A percentile compares a stretch with the other conserved stretches of the same genome.
These are phyloP conservation scores for Sextonia rubra DNA, from an alignment of 164 flowering plant species.

Conservation along the genomic window DNA sequence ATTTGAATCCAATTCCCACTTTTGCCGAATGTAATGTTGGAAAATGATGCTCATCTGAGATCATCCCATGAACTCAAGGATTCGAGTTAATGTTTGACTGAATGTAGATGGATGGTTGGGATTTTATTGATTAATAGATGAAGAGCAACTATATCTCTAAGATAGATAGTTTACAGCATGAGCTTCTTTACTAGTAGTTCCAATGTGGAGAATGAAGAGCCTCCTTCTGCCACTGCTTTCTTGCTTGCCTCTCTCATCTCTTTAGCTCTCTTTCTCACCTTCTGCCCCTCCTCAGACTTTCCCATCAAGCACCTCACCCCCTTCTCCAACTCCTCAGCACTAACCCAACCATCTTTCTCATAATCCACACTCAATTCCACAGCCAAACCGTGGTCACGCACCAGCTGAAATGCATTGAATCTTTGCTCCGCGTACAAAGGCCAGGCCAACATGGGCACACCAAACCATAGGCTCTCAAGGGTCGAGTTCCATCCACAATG, in stretches of 20 bases:
- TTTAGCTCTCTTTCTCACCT: conserved; percentile 5
- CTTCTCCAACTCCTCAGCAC: conserved; percentile 32
- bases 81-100: no score
- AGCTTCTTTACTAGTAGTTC: background rate
- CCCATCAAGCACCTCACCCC: conserved; percentile 16
- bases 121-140: no score
- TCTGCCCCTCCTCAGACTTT: conserved; percentile 11
- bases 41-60: no score
- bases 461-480: conserved; percentile 16
- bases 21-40: no score
- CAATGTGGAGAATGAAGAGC: conserved; percentile 12
- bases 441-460: conserved; percentile 42
- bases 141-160: no score
- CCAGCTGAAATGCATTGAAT: conserved; percentile 39
- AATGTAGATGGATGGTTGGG: no score
- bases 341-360: conserved; percentile 15
- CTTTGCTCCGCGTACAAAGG: conserved; percentile 51
- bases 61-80: no score
- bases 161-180: background rate
- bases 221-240: conserved; percentile 7
- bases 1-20: no score
- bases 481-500: conserved; percentile 20
- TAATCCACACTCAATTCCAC: conserved; percentile 26
- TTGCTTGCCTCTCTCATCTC: conserved; percentile 1
- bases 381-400: conserved; percentile 24